Evolutionary conservation across 2,329 filamentous ascomycete genomes (phyloP).

Genomic region (Colletotrichum scovillei): DNA sequence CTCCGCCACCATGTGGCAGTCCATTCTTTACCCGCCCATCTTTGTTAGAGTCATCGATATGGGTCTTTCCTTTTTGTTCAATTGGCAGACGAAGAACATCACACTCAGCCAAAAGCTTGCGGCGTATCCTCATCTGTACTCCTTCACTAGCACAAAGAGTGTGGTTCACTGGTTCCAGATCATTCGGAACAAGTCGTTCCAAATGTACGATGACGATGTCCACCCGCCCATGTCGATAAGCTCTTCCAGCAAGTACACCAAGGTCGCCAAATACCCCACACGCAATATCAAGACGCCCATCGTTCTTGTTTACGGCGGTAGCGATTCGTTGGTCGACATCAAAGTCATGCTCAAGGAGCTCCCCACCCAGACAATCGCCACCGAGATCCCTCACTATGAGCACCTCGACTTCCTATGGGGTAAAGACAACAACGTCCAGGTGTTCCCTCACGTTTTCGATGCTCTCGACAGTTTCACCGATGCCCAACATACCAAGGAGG

Average conservation of each 20-base stretch:
- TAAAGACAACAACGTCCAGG: conserved; percentile 81
- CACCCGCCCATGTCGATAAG: conserved; percentile 79
- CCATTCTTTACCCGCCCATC: conserved; percentile 92
- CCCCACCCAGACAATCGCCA: conserved; percentile 85
- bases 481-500: conserved; percentile 67
- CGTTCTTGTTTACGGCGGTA: conserved; percentile 92
- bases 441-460: conserved; percentile 92
- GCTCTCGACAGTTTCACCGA: conserved; percentile 80
- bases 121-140: conserved; percentile 95
- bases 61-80: conserved; percentile 85
- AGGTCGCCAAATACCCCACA: conserved; percentile 95
- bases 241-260: conserved; percentile 86
- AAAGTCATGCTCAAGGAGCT: conserved; percentile 91
- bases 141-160: conserved; percentile 94
- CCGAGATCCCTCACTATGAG: conserved; percentile 91
- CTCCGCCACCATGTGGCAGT: conserved; percentile 97
- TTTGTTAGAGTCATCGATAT: conserved; percentile 90
- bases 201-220: conserved; percentile 98
- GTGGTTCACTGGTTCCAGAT: conserved; percentile 99
- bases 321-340: conserved; percentile 94
- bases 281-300: conserved; percentile 97
- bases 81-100: conserved; percentile 90
- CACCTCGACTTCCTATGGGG: conserved; percentile 98
- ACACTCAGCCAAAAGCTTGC: conserved; percentile 89
- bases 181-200: conserved; percentile 94